These are phyloP conservation scores for Chrysoporthe austroafricana DNA, from an alignment of 2,329 filamentous ascomycete genomes.

Conservation along the genomic window DNA sequence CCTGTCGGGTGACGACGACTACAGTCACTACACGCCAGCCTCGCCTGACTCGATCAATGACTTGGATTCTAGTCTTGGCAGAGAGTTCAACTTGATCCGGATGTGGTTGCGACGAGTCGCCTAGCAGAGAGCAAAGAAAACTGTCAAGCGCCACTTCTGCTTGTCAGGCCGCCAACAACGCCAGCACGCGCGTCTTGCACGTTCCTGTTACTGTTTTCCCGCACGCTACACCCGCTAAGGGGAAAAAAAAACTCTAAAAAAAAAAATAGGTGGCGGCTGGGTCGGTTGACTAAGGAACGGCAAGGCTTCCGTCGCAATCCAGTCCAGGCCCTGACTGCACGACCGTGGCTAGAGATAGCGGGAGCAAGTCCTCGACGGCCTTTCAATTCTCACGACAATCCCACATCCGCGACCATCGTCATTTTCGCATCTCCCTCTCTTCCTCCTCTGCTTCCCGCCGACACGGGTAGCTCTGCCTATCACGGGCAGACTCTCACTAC, in stretches of 20 bases:
- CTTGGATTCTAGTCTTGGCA: neutral
- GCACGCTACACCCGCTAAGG: slow-evolving; percentile 10
- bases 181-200: slow-evolving; percentile 8
- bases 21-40: slow-evolving; percentile 6
- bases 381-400: neutral
- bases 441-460: neutral
- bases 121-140: slow-evolving; percentile 2
- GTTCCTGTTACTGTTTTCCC: slow-evolving; percentile 8
- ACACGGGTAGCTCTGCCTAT: slow-evolving; percentile 13
- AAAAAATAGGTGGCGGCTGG: slow-evolving; percentile 7
- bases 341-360: slow-evolving; percentile 2
- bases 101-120: neutral
- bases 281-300: slow-evolving; percentile 3
- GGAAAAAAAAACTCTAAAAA: neutral
- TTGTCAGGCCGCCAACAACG: slow-evolving; percentile 4
- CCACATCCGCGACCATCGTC: neutral
- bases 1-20: neutral
- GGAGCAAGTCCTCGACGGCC: neutral
- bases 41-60: slow-evolving; percentile 12
- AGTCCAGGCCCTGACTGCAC: slow-evolving; percentile 1
- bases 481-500: slow-evolving; percentile 21
- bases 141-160: neutral
- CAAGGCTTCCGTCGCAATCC: neutral
- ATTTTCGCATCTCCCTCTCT: slow-evolving; percentile 5
- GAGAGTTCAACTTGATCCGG: neutral